These are phyloP conservation scores for Kwoniella sp. DNA, from an alignment of 768 basidiomycete genomes.

Conservation along the genomic window DNA sequence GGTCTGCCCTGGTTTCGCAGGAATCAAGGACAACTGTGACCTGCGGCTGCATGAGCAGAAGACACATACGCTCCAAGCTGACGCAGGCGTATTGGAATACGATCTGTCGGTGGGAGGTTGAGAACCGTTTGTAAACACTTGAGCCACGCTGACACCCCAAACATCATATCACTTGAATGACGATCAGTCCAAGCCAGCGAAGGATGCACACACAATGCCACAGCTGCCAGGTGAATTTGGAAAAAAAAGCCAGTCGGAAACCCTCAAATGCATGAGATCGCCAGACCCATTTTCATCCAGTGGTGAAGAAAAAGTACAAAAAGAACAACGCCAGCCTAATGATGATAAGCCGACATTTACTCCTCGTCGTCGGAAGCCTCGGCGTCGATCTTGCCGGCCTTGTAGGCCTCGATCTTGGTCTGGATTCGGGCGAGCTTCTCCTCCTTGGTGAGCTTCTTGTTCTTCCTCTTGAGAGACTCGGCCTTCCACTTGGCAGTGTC, in stretches of 20 bases:
- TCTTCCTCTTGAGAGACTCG: slow-evolving; percentile 73
- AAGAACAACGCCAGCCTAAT: neutral
- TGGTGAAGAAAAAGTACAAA: neutral
- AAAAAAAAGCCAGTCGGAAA: neutral
- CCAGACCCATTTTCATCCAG: neutral
- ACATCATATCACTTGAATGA: too few relatives aligned
- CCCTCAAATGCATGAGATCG: neutral
- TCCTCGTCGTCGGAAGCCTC: slow-evolving; percentile 48
- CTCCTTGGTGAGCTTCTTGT: slow-evolving; percentile 69
- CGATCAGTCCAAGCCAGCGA: too few relatives aligned
- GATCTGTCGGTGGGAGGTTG: too few relatives aligned
- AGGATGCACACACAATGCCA: too few relatives aligned
- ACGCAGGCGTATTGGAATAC: too few relatives aligned
- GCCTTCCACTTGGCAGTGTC: slow-evolving; percentile 82
- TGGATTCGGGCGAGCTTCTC: slow-evolving; percentile 80
- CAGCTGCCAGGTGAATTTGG: too few relatives aligned
- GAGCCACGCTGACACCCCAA: too few relatives aligned
- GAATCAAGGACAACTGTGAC: too few relatives aligned
- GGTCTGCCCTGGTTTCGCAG: too few relatives aligned
- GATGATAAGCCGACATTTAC: slow-evolving; percentile 15
- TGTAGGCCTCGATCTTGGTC: slow-evolving; percentile 87
- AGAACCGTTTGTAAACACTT: too few relatives aligned
- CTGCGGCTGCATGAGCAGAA: too few relatives aligned
- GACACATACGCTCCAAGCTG: too few relatives aligned
- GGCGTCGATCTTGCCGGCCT: slow-evolving; percentile 60